Base-by-base conservation (phyloP, 495 filamentous ascomycete species). In the Penicillium cinerascens region DNA sequence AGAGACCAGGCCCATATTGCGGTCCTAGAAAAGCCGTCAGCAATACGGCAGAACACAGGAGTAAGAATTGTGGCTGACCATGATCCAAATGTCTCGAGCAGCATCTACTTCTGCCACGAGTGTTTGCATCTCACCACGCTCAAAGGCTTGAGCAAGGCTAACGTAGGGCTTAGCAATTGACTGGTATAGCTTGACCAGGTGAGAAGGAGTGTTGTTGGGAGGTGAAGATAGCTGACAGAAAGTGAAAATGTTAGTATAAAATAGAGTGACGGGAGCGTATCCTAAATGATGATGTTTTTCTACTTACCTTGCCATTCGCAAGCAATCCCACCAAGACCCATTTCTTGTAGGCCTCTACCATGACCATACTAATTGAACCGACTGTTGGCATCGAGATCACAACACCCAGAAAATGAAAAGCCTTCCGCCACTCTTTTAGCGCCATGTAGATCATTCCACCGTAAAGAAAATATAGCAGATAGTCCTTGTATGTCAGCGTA, bases 301-400 rank as follows among this genome's bases (percentile, higher is more conserved):
- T 64, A 65, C 56, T 70, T 59, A 86, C 79, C 69, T 81, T 86
- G 61, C 92, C 92, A 38, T 84, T 72, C 17, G 78, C 73, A 9
- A 97, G 74, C 35, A 96, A 70, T 33, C 82, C 80, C 4, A 92
- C 80, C n/a, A 98, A 71, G 8, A 93, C 67, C 87, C 89, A 96
- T 71, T 95, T 97, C 67, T 92, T 95, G 75, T 95, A 95, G 13
- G 89, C 89, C 59, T 96, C 91, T 2, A 88, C 77, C 85, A 91
- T 90, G 25, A 93, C 78, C 67, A 83, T 86, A 69, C 85, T 92
- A 17, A 80, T 75, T 11, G 76, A 68, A 20, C 69, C 76, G 13
- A 68, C 70, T 1, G 80, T 71, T 8, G 91, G 91, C 36, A 78
- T 79, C 15, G 83, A 78, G 26, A 92, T 75, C 37, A 85, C 82